phyloP scores from a whole-genome alignment of 2,329 filamentous ascomycete genomes.

The Aspergillus udagawae region DNA sequence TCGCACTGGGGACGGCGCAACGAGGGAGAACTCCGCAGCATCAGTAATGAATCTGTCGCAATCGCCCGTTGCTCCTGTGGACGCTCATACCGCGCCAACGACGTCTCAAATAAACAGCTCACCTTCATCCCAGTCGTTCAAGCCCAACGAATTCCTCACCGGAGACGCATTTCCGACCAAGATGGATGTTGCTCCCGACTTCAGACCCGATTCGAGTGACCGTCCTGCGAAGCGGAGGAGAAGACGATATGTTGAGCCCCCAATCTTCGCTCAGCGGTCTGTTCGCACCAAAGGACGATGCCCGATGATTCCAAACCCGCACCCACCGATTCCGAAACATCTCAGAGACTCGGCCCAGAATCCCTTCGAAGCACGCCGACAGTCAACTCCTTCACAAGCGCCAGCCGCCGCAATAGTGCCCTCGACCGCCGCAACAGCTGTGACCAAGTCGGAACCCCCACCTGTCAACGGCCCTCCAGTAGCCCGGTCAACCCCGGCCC shows the following conservation, averaged over 20 bases:
- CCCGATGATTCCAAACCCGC: constrained; percentile 38
- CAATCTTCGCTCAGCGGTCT: constrained; percentile 48
- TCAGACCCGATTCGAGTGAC: constrained; percentile 17
- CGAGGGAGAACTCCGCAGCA: constrained; percentile 24
- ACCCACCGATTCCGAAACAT: constrained; percentile 31
- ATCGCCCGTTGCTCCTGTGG: constrained; percentile 10
- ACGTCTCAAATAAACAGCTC: constrained; percentile 27
- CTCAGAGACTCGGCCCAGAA: constrained; percentile 21
- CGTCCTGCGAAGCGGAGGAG: constrained; percentile 47
- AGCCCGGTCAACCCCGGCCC: constrained; percentile 14
- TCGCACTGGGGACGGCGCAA: constrained; percentile 26
- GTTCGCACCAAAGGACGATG: constrained; percentile 39
- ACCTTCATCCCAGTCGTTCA: constrained; percentile 18
- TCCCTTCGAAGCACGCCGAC: constrained; percentile 20
- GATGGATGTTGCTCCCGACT: constrained; percentile 20
- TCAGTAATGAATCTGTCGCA: constrained; percentile 11
- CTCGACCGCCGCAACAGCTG: constrained; percentile 13
- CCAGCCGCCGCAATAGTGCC: constrained; percentile 16
- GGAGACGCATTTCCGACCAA: constrained; percentile 17
- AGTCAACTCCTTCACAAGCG: constrained; percentile 12
- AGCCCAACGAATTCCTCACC: constrained; percentile 12
- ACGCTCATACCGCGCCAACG: constrained; percentile 9
- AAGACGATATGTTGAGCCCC: constrained; percentile 50
- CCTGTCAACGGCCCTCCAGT: constrained; percentile 28
- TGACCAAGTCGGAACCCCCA: constrained; percentile 17